phyloP scores from a whole-genome alignment of 805 yeast species.

The Candida sphagnicola region DNA sequence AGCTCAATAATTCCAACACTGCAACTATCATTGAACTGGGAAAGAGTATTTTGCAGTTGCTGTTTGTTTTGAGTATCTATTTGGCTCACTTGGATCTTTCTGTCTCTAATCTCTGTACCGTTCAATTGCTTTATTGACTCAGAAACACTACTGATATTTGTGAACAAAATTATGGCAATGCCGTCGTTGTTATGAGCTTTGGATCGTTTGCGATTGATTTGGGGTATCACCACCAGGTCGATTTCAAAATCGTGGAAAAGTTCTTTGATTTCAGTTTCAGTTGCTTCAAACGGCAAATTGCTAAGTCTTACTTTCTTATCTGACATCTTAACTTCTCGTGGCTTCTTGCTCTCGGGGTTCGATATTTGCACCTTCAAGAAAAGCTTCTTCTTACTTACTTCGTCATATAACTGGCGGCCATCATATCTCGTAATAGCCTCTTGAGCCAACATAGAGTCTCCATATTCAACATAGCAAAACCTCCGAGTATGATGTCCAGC shows the following conservation, averaged over 20 bases:
- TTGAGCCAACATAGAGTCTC: constrained; percentile 38
- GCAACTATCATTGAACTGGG: constrained; percentile 14
- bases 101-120: constrained; percentile 38
- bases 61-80: constrained; percentile 18
- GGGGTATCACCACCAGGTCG: constrained; percentile 50
- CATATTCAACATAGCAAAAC: constrained; percentile 69
- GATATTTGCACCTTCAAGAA: constrained; percentile 58
- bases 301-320: constrained; percentile 48
- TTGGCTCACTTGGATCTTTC: constrained; percentile 45
- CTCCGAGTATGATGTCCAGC: constrained; percentile 49
- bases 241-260: constrained; percentile 43
- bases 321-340: constrained; percentile 44
- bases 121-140: constrained; percentile 40
- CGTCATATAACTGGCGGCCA: constrained; percentile 31
- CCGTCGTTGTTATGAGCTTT: constrained; percentile 48
- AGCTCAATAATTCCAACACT: constrained; percentile 21
- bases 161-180: constrained; percentile 60
- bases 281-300: constrained; percentile 41
- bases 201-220: constrained; percentile 25
- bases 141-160: constrained; percentile 39
- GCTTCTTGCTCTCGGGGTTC: constrained; percentile 43
- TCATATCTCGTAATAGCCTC: constrained; percentile 40
- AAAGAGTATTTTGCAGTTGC: constrained; percentile 11
- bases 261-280: constrained; percentile 32
- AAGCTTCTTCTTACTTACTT: constrained; percentile 19